Evolutionary conservation across 345 rosid genomes (phyloP).

Genomic region (Brassica rapa): DNA sequence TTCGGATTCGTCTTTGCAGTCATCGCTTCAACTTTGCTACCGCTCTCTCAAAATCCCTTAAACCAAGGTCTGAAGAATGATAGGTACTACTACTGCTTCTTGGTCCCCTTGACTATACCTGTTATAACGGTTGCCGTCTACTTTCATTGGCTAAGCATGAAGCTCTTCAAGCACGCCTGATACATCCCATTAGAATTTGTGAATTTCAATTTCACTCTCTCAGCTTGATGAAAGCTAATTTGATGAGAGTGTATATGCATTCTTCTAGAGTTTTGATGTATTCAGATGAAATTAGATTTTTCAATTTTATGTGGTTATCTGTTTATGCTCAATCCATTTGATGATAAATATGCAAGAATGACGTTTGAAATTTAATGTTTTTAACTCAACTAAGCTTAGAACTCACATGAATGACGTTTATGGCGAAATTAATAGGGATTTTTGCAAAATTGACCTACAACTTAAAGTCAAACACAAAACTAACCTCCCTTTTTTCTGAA

Average conservation of each 20-base stretch:
- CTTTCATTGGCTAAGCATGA: constrained; percentile 94
- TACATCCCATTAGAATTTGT: neutral
- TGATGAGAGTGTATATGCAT: neutral
- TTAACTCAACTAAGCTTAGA: neutral
- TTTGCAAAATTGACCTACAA: too few species aligned
- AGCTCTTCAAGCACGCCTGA: constrained; percentile 90
- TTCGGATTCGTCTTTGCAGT: constrained; percentile 14
- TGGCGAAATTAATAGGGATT: too few species aligned
- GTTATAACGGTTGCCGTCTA: constrained; percentile 65
- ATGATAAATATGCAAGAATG: too few species aligned
- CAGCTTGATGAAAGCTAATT: neutral
- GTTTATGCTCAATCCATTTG: too few species aligned
- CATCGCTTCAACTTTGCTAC: constrained; percentile 13
- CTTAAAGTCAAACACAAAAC: too few species aligned
- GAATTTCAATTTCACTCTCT: neutral
- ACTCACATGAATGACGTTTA: too few species aligned
- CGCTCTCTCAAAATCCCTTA: neutral
- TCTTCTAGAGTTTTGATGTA: neutral
- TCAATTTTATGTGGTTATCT: too few species aligned
- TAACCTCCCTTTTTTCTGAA: too few species aligned
- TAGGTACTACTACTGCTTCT: constrained; percentile 55
- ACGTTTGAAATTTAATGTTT: too few species aligned
- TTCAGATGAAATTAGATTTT: neutral
- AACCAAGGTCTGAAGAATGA: constrained; percentile 4
- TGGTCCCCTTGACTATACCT: constrained; percentile 87